A percentile compares a stretch with the other conserved stretches of the same genome.
Evolutionary conservation across 1,139 yeast species (phyloP).

Genomic region (Saccharomyces pastorianus): DNA sequence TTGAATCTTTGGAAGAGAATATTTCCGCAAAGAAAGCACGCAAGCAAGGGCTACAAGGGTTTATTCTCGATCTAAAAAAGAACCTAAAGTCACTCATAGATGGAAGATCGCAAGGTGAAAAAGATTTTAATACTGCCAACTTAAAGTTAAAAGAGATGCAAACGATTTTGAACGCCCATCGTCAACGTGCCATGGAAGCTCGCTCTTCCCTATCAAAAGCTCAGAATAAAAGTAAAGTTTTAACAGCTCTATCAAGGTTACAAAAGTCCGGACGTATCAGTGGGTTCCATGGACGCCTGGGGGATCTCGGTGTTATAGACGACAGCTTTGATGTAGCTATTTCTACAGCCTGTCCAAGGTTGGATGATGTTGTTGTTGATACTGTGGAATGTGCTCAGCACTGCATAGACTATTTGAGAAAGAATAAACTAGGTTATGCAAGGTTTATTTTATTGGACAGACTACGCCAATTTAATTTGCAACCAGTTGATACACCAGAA

Average conservation of each 20-base stretch:
- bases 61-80: constrained; percentile 34
- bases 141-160: constrained; percentile 46
- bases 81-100: constrained; percentile 35
- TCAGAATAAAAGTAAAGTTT: constrained; percentile 67
- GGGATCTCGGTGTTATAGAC: constrained; percentile 84
- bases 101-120: constrained; percentile 52
- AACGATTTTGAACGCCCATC: constrained; percentile 42
- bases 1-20: constrained; percentile 41
- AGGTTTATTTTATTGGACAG: constrained; percentile 76
- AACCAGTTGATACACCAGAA: constrained; percentile 62
- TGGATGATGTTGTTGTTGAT: constrained; percentile 91
- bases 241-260: constrained; percentile 58
- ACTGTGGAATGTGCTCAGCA: constrained; percentile 88
- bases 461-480: constrained; percentile 53
- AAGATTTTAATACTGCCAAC: constrained; percentile 46
- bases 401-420: constrained; percentile 80
- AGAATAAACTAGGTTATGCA: constrained; percentile 82
- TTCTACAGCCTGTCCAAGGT: constrained; percentile 87
- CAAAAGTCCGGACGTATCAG: constrained; percentile 74
- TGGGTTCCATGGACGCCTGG: constrained; percentile 86
- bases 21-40: constrained; percentile 43
- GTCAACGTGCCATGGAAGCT: constrained; percentile 64
- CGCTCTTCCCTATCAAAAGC: constrained; percentile 45
- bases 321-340: constrained; percentile 85
- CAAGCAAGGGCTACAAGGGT: constrained; percentile 39